These are phyloP conservation scores for Drechslera avenae DNA, from an alignment of 2,329 filamentous ascomycete genomes.

Conservation along the genomic window DNA sequence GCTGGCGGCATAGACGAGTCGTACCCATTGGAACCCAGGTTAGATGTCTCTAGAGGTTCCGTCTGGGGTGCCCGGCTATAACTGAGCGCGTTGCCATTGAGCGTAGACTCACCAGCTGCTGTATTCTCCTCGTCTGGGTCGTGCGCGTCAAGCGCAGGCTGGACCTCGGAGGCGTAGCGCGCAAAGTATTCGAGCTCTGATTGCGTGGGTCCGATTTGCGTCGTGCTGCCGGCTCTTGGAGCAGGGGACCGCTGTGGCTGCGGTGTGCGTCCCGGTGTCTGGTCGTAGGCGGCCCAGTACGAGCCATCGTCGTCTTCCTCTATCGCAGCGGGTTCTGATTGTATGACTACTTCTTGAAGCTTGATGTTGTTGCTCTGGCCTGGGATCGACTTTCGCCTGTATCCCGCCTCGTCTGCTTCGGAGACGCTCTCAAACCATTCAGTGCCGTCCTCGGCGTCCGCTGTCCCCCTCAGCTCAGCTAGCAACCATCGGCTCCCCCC, in stretches of 20 bases:
- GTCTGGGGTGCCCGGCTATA: slow-evolving; percentile 50
- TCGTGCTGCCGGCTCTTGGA: slow-evolving; percentile 52
- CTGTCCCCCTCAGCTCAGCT: slow-evolving; percentile 68
- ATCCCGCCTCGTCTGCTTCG: slow-evolving; percentile 64
- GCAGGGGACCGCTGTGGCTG: slow-evolving; percentile 65
- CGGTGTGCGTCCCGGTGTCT: slow-evolving; percentile 58
- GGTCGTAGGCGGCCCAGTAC: slow-evolving; percentile 82
- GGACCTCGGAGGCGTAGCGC: slow-evolving; percentile 74
- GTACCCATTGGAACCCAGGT: slow-evolving; percentile 38
- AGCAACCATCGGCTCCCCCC: slow-evolving; percentile 73
- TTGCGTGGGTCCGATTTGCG: slow-evolving; percentile 42
- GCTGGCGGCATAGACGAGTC: slow-evolving; percentile 40
- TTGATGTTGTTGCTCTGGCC: slow-evolving; percentile 24
- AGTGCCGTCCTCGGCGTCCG: slow-evolving; percentile 62
- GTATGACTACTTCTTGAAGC: slow-evolving; percentile 12
- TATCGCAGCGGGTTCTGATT: slow-evolving; percentile 22
- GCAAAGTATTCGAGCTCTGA: slow-evolving; percentile 75
- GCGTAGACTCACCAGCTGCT: slow-evolving; percentile 55
- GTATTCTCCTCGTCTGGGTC: slow-evolving; percentile 73
- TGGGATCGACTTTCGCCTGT: slow-evolving; percentile 33
- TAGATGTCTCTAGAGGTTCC: slow-evolving; percentile 51
- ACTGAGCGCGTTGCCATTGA: slow-evolving; percentile 58
- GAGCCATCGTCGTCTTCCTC: slow-evolving; percentile 71
- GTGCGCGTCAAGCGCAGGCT: slow-evolving; percentile 79
- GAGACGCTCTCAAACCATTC: slow-evolving; percentile 62